These are phyloP conservation scores for Colletotrichum aenigma DNA, from an alignment of 2,329 filamentous ascomycete genomes.

Conservation along the genomic window DNA sequence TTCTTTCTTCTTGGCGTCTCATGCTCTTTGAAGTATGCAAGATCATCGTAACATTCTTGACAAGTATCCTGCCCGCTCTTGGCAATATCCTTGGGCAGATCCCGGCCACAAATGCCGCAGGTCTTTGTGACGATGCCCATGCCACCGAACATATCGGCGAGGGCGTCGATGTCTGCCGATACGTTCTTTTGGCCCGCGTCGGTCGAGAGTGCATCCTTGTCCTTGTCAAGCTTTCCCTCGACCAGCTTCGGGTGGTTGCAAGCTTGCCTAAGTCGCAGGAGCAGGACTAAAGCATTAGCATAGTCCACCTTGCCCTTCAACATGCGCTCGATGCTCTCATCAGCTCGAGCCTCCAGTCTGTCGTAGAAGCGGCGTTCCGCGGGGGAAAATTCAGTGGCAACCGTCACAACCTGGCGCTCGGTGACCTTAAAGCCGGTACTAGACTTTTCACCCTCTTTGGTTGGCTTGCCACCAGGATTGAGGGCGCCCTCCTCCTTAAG, in stretches of 20 bases:
- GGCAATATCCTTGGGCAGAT: slow-evolving; percentile 58
- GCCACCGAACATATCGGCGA: slow-evolving; percentile 86
- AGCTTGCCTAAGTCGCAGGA: slow-evolving; percentile 88
- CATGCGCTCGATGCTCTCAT: slow-evolving; percentile 87
- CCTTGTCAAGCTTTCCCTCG: slow-evolving; percentile 82
- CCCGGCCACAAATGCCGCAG: slow-evolving; percentile 82
- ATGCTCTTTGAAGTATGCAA: slow-evolving; percentile 64
- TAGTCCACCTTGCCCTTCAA: slow-evolving; percentile 87
- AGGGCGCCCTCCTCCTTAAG: slow-evolving; percentile 85
- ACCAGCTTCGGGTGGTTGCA: slow-evolving; percentile 94
- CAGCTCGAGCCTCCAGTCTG: slow-evolving; percentile 80
- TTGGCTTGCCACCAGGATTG: slow-evolving; percentile 73
- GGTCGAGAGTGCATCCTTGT: slow-evolving; percentile 79
- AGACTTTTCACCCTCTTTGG: slow-evolving; percentile 44
- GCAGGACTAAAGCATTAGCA: slow-evolving; percentile 88
- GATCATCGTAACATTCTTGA: slow-evolving; percentile 74
- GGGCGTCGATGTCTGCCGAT: slow-evolving; percentile 74
- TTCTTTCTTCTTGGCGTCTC: slow-evolving; percentile 46
- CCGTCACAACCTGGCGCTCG: slow-evolving; percentile 83
- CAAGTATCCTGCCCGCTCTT: slow-evolving; percentile 59
- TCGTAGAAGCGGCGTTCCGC: slow-evolving; percentile 88
- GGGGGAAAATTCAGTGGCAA: slow-evolving; percentile 78
- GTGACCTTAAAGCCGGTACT: slow-evolving; percentile 86
- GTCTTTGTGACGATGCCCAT: slow-evolving; percentile 78
- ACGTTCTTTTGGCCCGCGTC: slow-evolving; percentile 53